These are phyloP conservation scores for Rhynchospora tenuis DNA, from an alignment of 176 grass and related monocot genomes.

Conservation along the genomic window DNA sequence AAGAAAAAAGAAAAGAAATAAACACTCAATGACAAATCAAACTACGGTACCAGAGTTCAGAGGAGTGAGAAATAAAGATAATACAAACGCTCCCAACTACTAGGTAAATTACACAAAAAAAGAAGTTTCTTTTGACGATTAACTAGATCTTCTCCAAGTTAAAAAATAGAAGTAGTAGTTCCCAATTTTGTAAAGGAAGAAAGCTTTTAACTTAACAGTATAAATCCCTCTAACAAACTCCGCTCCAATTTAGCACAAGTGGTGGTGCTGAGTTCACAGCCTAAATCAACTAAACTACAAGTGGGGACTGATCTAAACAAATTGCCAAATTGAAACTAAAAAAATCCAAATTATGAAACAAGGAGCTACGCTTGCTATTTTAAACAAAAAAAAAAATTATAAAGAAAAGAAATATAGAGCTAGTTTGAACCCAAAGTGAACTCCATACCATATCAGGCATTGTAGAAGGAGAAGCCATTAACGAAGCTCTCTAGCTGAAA, in stretches of 20 bases:
- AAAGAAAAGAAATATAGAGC: neutral
- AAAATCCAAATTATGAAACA: neutral
- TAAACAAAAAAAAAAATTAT: neutral
- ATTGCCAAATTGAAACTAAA: neutral
- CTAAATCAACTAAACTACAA: neutral
- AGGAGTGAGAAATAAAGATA: neutral
- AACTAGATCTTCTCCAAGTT: neutral
- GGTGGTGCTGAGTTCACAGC: neutral
- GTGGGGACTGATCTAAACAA: neutral
- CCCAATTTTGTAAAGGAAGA: neutral
- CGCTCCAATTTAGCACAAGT: neutral
- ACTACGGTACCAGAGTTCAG: no score
- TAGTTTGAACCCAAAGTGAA: no score
- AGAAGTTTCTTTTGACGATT: neutral
- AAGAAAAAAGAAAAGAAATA: no score
- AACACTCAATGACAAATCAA: neutral
- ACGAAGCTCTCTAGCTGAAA: neutral
- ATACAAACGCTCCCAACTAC: neutral
- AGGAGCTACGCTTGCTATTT: neutral
- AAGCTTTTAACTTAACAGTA: neutral
- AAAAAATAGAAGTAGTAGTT: neutral
- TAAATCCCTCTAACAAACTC: neutral
- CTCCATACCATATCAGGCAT: neutral
- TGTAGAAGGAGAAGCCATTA: constrained; percentile 9
- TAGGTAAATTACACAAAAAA: neutral